A percentile compares a stretch with the other conserved stretches of the same genome.
phyloP scores from a whole-genome alignment of 345 rosid genomes.

The Isatis tinctoria region DNA sequence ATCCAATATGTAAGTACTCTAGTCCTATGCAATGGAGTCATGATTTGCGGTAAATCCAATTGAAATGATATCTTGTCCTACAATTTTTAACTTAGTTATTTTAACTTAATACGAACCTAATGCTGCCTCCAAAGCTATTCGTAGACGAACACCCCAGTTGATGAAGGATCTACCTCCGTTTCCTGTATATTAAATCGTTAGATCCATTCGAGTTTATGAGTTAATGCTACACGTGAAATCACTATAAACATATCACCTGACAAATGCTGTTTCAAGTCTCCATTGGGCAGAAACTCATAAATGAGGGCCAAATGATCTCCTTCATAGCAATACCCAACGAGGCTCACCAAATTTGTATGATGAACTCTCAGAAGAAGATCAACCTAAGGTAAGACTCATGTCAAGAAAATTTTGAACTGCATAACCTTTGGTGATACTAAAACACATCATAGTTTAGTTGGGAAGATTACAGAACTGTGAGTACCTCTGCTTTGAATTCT shows the following conservation, averaged over 20 bases:
- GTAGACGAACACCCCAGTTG: conserved; percentile 37
- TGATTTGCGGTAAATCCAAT: too few relatives aligned
- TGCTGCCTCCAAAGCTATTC: conserved; percentile 44
- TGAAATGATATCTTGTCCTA: too few relatives aligned
- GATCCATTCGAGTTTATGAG: background rate
- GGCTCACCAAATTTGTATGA: conserved; percentile 42
- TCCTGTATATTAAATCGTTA: background rate
- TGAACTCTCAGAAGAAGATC: conserved; percentile 40
- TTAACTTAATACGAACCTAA: conserved; percentile 24
- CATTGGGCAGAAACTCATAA: conserved; percentile 43
- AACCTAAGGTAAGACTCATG: conserved; percentile 14
- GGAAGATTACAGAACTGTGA: background rate
- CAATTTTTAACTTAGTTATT: too few relatives aligned
- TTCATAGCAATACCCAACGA: conserved; percentile 44
- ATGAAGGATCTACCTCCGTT: background rate
- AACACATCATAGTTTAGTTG: background rate
- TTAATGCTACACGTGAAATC: background rate
- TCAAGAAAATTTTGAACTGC: background rate
- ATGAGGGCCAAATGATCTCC: conserved; percentile 31
- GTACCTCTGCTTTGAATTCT: conserved; percentile 45
- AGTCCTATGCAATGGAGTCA: background rate
- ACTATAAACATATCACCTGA: conserved; percentile 13
- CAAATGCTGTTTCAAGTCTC: conserved; percentile 34
- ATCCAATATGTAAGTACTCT: background rate
- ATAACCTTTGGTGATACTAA: too few relatives aligned